A percentile compares a stretch with the other conserved stretches of the same genome.
These are phyloP conservation scores for Sarocladium brachiariae DNA, from an alignment of 2,329 filamentous ascomycete species.

Conservation along the genomic window DNA sequence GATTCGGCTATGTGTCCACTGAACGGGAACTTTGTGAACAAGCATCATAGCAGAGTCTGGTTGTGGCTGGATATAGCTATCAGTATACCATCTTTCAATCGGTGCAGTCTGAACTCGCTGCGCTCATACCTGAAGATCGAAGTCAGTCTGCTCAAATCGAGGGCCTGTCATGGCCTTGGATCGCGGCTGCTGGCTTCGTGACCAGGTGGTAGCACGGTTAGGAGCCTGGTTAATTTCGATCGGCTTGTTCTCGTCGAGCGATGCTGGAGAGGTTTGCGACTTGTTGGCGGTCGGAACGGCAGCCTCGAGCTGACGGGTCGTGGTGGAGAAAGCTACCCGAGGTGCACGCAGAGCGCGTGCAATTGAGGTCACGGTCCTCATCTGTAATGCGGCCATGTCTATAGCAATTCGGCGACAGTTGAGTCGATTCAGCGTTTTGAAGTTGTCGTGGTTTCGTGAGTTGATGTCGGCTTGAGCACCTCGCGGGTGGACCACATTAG, in stretches of 20 bases:
- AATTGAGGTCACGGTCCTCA: constrained; percentile 37
- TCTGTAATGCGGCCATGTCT: constrained; percentile 38
- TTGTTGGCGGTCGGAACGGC: constrained; percentile 31
- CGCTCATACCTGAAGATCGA: constrained; percentile 72
- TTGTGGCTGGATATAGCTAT: constrained; percentile 59
- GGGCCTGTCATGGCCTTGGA: constrained; percentile 85
- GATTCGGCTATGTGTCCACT: constrained; percentile 76
- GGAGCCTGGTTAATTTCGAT: constrained; percentile 69
- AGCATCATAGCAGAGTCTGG: constrained; percentile 87
- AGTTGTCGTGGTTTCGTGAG: not conserved
- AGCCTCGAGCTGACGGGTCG: constrained; percentile 40
- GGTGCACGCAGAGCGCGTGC: constrained; percentile 37
- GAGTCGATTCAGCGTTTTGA: not conserved
- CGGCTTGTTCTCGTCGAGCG: constrained; percentile 33
- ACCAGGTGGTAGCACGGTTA: constrained; percentile 78
- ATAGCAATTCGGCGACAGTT: not conserved
- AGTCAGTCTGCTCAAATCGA: constrained; percentile 94
- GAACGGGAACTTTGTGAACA: constrained; percentile 91
- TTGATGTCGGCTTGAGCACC: constrained; percentile 3
- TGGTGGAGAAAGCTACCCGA: constrained; percentile 41
- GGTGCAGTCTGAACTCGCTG: not conserved
- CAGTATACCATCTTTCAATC: constrained; percentile 16
- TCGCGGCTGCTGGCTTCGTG: constrained; percentile 74
- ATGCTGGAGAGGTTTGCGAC: constrained; percentile 34
- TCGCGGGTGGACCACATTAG: not conserved